phyloP scores from a whole-genome alignment of 2,329 filamentous ascomycete species.

The Pyrenophora graminea region DNA sequence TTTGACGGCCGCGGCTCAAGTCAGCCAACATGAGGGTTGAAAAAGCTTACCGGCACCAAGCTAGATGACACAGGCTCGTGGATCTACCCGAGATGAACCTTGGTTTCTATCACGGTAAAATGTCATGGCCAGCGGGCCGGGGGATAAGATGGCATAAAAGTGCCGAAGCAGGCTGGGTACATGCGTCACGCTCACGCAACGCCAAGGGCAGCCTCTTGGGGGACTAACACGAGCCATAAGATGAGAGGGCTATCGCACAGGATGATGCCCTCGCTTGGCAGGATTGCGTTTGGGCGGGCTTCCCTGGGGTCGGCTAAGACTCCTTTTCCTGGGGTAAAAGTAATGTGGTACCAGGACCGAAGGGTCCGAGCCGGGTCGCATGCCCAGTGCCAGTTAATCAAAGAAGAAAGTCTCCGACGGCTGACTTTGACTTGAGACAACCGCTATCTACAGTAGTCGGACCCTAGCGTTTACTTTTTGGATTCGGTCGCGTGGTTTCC shows the following conservation, averaged over 20 bases:
- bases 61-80: neutral
- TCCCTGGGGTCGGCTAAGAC: slow-evolving; percentile 3
- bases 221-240: no score
- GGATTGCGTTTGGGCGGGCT: neutral
- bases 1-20: no score
- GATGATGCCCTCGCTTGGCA: neutral
- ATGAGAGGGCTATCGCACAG: no score
- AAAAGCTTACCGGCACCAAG: no score
- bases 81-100: neutral
- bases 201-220: neutral
- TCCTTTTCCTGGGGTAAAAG: slow-evolving; percentile 14
- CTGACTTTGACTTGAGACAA: no score
- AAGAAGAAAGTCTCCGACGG: no score
- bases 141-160: neutral
- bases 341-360: neutral
- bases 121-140: slow-evolving; percentile 1
- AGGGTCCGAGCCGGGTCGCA: neutral
- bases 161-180: neutral
- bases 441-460: no score
- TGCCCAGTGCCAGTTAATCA: neutral
- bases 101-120: neutral
- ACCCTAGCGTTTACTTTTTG: no score
- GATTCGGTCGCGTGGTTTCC: no score
- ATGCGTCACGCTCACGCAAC: neutral
- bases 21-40: no score